These are phyloP conservation scores for Trichoderma citrinoviride DNA, from an alignment of 2,329 filamentous ascomycete species.

Conservation along the genomic window DNA sequence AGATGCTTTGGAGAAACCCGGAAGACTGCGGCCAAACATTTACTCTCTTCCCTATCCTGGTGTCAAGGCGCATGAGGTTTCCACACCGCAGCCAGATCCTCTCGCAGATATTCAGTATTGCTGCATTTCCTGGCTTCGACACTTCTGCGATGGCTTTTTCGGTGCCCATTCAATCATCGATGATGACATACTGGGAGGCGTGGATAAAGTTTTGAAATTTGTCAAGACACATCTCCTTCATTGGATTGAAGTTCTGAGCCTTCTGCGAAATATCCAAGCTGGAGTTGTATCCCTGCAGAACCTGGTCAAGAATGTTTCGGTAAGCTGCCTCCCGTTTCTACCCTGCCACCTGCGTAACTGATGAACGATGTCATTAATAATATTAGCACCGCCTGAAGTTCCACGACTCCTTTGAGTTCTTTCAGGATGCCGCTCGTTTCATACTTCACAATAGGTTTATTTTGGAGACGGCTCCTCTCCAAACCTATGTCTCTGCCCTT, in stretches of 20 bases:
- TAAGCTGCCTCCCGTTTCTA: not conserved
- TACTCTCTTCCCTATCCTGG: conserved; percentile 31
- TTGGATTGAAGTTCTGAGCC: conserved; percentile 3
- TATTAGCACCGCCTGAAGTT: not conserved
- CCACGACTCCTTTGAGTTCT: not conserved
- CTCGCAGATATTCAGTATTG: conserved; percentile 24
- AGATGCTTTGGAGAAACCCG: no score
- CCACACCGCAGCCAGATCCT: conserved; percentile 23
- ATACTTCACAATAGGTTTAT: not conserved
- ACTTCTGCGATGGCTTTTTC: conserved; percentile 17
- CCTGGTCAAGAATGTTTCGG: not conserved
- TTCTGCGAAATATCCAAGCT: not conserved
- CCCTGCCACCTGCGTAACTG: not conserved
- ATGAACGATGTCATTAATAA: not conserved
- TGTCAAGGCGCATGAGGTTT: conserved; percentile 16
- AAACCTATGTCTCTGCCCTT: conserved; percentile 15
- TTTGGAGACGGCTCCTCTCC: conserved; percentile 13
- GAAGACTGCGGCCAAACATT: conserved; percentile 35
- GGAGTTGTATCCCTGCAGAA: not conserved
- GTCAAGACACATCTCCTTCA: not conserved
- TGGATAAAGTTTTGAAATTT: not conserved
- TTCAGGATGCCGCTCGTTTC: conserved; percentile 18
- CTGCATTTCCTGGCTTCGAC: conserved; percentile 26
- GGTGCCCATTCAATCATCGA: not conserved
- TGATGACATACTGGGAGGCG: not conserved